A percentile compares a stretch with the other conserved stretches of the same genome.
These are phyloP conservation scores for Monosporascus sp. DNA, from an alignment of 2,329 filamentous ascomycete genomes.

Conservation along the genomic window DNA sequence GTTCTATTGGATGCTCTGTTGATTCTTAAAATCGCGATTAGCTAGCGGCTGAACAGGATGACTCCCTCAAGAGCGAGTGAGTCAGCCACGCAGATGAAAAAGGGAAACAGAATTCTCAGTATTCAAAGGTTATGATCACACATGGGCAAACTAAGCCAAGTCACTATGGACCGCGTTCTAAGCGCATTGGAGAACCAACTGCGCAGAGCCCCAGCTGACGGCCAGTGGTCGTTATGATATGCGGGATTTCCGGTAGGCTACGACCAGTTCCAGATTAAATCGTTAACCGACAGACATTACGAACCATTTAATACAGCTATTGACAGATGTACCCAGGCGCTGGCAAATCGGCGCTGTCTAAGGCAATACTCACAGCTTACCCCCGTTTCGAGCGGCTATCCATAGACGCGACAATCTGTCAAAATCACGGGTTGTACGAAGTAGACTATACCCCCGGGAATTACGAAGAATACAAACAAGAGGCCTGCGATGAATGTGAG, in stretches of 20 bases:
- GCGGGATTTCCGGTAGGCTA: slow-evolving; percentile 22
- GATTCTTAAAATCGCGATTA: too few relatives aligned
- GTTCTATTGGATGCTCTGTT: too few relatives aligned
- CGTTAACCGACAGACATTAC: not conserved
- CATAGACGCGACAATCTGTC: slow-evolving; percentile 18
- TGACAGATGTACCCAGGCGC: slow-evolving; percentile 11
- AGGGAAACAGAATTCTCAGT: too few relatives aligned
- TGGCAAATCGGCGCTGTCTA: slow-evolving; percentile 25
- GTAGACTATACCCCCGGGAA: slow-evolving; percentile 21
- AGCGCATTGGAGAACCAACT: not conserved
- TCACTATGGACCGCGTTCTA: too few relatives aligned
- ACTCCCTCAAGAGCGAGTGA: too few relatives aligned
- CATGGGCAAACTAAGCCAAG: too few relatives aligned
- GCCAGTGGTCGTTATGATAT: slow-evolving; percentile 26
- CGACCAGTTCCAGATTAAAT: not conserved
- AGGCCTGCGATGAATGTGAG: slow-evolving; percentile 12
- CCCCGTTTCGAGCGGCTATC: slow-evolving; percentile 22
- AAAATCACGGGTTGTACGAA: slow-evolving; percentile 20
- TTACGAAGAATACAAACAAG: slow-evolving; percentile 13
- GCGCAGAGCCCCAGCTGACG: slow-evolving; percentile 9
- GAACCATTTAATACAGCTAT: too few relatives aligned
- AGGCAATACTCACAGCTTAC: slow-evolving; percentile 16
- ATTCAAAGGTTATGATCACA: too few relatives aligned
- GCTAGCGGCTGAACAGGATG: too few relatives aligned
- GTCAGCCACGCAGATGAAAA: too few relatives aligned